Base-by-base conservation (phyloP, 83 land plant species). In the Diphasiastrum complanatum region DNA sequence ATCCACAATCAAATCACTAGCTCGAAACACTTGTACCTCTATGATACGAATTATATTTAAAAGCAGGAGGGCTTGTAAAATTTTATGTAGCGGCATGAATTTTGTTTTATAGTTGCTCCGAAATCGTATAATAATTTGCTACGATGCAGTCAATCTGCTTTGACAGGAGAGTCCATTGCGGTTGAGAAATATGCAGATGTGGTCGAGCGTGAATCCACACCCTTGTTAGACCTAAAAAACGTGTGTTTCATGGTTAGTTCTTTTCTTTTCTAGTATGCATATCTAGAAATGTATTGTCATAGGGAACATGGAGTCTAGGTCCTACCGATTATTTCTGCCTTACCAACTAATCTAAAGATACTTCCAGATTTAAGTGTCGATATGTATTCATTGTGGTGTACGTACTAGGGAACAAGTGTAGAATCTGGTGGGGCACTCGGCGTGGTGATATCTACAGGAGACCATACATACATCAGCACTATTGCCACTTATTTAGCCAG, bases 81-180 rank as follows among this genome's bases (percentile, higher is more conserved):
- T n/a, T n/a, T n/a, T n/a, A n/a, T n/a, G n/a, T n/a, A n/a, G n/a
- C n/a, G n/a, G n/a, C n/a, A n/a, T n/a, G n/a, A n/a, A n/a, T n/a
- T n/a, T n/a, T n/a, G n/a, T n/a, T n/a, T n/a, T n/a, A n/a, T n/a
- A n/a, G n/a, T n/a, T n/a, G n/a, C n/a, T n/a, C n/a, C n/a, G n/a
- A n/a, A n/a, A n/a, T n/a, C n/a, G n/a, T n/a, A n/a, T n/a, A n/a
- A n/a, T n/a, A n/a, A n/a, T n/a, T n/a, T n/a, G n/a, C n/a, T n/a
- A n/a, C n/a, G n/a, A n/a, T n/a, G n/a, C 83, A 80, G 83, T 61
- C 83, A 80, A 53, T 75, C 83, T 47, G 76, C 84, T 28, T 60
- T 81, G 60, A 81, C 84, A 58, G 84, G 84, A 10, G 80, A 81
- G 65, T 73, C 77, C 35, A 69, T 70, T 54, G 48, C 63, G 27